Base-by-base conservation (phyloP, 345 rosid genomes). In the Acer saccharum region DNA sequence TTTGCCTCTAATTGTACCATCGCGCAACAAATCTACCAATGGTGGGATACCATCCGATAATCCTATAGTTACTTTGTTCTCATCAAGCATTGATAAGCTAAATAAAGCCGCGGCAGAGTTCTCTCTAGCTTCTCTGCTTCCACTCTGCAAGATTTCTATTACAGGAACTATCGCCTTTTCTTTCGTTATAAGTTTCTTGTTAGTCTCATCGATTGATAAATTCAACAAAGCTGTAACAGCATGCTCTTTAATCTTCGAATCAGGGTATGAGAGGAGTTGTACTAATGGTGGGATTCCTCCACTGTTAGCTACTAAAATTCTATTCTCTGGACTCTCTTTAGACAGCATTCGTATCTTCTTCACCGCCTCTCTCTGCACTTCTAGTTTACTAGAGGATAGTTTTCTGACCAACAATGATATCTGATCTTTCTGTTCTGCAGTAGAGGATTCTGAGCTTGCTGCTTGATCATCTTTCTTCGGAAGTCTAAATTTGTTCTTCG, bases 51-150 rank as follows among this genome's bases (percentile, higher is more conserved):
- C 97, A 32, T 87, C 71, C 0, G 84, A 87, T 41, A 80, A 29
- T 3, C 93, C 98, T 3, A 94, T 80, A 0, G 86, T 84, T 23
- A 92, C 86, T 81, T 92, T 91, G 79, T 91, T 91, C 80, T 92
- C 94, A n/a, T 90, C 94, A 1, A 94, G 82, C 94, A 92, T 91
- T 0, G 98, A 92, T 52, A 94, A 77, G 76, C 94, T 94, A 80
- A 92, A 94, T 52, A 94, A 79, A 68, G 95, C 89, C 18, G 95
- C 97, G 2, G 97, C 97, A 1, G 97, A 89, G 79, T 94, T 94
- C 77, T 94, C 98, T 78, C 86, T 86, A 0, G 97, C 93, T 72
- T 90, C 97, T 2, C 18, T 83, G 35, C 65, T 88, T 69, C 98
- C 97, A 10, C 72, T 79, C 63, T 83, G 52, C 77, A 92, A 70